phyloP scores from a whole-genome alignment of 2,329 filamentous ascomycete genomes.

The Pseudogymnoascus sp. region DNA sequence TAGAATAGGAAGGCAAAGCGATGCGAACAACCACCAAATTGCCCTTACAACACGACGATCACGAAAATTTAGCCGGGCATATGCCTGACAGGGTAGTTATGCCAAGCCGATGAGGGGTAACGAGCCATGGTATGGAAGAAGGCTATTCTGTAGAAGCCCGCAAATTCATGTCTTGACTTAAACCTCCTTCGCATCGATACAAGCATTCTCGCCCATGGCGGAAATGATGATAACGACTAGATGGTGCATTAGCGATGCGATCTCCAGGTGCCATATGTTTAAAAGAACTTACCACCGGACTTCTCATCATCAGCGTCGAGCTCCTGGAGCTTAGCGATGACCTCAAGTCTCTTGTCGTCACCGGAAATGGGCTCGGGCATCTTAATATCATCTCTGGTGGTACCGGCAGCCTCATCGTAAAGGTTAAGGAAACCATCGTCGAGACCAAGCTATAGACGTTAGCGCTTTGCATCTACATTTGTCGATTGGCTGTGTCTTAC shows the following conservation, averaged over 20 bases:
- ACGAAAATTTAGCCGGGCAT: neutral
- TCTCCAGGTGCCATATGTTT: neutral
- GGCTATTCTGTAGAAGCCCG: neutral
- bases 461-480: neutral
- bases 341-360: constrained; percentile 37
- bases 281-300: constrained; percentile 70
- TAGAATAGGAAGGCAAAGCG: constrained; percentile 2
- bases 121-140: neutral
- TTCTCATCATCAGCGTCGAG: constrained; percentile 63
- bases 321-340: constrained; percentile 77
- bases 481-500: constrained; percentile 47
- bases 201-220: constrained; percentile 91
- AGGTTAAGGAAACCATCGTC: constrained; percentile 94
- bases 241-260: constrained; percentile 14
- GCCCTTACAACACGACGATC: neutral
- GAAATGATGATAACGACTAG: constrained; percentile 85
- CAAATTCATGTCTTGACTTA: constrained; percentile 23
- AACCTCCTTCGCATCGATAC: constrained; percentile 92
- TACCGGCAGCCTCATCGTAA: constrained; percentile 70
- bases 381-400: constrained; percentile 91
- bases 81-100: neutral
- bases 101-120: constrained; percentile 1
- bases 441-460: constrained; percentile 35
- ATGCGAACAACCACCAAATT: constrained; percentile 3
- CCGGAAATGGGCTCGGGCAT: constrained; percentile 62